phyloP scores from a whole-genome alignment of 2,329 filamentous ascomycete genomes.

The Diaporthe velutina region DNA sequence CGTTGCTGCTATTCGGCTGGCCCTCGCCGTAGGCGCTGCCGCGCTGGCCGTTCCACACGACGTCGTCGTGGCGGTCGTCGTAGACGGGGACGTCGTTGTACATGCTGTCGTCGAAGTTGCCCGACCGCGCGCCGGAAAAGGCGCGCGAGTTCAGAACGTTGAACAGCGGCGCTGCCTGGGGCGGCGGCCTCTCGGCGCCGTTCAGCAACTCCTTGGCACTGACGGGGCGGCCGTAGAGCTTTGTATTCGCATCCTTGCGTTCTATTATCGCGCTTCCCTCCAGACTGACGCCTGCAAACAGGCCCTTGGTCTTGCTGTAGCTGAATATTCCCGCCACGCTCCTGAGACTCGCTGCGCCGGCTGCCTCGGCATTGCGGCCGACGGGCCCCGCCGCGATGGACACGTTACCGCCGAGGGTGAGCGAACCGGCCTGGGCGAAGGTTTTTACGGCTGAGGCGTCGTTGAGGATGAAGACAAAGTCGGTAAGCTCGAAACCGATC shows the following conservation, averaged over 20 bases:
- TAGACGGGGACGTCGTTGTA: constrained; percentile 97
- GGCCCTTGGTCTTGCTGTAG: constrained; percentile 97
- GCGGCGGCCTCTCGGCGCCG: constrained; percentile 82
- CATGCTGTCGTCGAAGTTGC: constrained; percentile 72
- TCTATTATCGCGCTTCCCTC: constrained; percentile 96
- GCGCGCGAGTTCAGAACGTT: constrained; percentile 85
- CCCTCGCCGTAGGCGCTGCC: constrained; percentile 81
- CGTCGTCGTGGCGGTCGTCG: constrained; percentile 84
- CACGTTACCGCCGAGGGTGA: constrained; percentile 96
- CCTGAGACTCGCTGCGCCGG: constrained; percentile 90
- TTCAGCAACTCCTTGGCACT: constrained; percentile 86
- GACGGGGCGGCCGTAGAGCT: constrained; percentile 87
- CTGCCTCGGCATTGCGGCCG: constrained; percentile 94
- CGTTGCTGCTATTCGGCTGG: constrained; percentile 53
- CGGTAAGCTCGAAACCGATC: constrained; percentile 88
- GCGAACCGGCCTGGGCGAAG: constrained; percentile 90
- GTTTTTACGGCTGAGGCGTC: constrained; percentile 90
- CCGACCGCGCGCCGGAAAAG: constrained; percentile 76
- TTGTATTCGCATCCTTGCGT: constrained; percentile 95
- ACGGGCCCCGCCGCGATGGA: constrained; percentile 95
- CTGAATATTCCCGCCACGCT: constrained; percentile 93
- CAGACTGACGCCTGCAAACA: constrained; percentile 95
- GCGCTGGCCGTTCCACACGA: constrained; percentile 83
- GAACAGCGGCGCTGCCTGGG: constrained; percentile 87
- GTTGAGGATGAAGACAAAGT: constrained; percentile 99